Evolutionary conservation across 2,329 filamentous ascomycete species (phyloP).

Genomic region (Pseudocercospora cruenta): DNA sequence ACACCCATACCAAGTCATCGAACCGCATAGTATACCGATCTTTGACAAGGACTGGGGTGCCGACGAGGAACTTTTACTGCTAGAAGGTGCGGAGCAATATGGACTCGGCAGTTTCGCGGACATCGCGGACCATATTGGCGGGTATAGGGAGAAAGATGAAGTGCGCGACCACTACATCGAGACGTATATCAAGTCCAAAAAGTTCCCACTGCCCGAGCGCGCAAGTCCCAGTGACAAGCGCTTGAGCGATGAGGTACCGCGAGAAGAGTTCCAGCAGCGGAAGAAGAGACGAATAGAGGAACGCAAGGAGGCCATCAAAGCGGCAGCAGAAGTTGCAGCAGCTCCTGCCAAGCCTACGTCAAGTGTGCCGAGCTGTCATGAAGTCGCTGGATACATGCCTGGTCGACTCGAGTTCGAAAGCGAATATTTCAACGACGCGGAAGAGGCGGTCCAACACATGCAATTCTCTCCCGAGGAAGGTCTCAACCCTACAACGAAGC

Average conservation of each 20-base stretch:
- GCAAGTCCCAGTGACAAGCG: slow-evolving; percentile 81
- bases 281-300: slow-evolving; percentile 94
- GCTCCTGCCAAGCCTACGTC: slow-evolving; percentile 91
- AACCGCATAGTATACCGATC: slow-evolving; percentile 97
- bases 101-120: slow-evolving; percentile 97
- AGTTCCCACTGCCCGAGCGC: slow-evolving; percentile 83
- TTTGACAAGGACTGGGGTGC: slow-evolving; percentile 95
- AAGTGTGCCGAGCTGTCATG: slow-evolving; percentile 92
- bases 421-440: slow-evolving; percentile 95
- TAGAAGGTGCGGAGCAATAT: slow-evolving; percentile 95
- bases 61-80: slow-evolving; percentile 88
- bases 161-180: slow-evolving; percentile 91
- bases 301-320: slow-evolving; percentile 82
- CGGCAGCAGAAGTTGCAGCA: slow-evolving; percentile 77
- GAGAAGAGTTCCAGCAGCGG: slow-evolving; percentile 88
- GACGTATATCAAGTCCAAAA: slow-evolving; percentile 80
- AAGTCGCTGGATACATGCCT: slow-evolving; percentile 98
- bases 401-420: slow-evolving; percentile 96
- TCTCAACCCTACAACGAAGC: slow-evolving; percentile 78
- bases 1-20: slow-evolving; percentile 90
- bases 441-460: slow-evolving; percentile 98
- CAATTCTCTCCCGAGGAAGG: slow-evolving; percentile 96
- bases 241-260: slow-evolving; percentile 76
- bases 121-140: slow-evolving; percentile 96
- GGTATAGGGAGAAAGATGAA: slow-evolving; percentile 91